phyloP scores from a whole-genome alignment of 2,329 filamentous ascomycete genomes.

The Myriosclerotinia scirpicola region DNA sequence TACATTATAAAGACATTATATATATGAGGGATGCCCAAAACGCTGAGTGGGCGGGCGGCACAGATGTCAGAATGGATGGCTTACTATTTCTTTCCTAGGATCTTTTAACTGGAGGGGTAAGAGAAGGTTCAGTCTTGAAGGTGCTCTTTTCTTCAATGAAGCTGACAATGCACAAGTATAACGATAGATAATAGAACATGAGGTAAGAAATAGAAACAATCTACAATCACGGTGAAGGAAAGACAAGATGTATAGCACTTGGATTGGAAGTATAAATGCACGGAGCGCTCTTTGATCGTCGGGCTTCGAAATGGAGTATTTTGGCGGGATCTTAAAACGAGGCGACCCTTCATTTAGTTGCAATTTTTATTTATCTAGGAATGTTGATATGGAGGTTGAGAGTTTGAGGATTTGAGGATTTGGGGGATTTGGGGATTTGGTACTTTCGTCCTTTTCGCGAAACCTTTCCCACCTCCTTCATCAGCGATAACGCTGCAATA shows the following conservation, averaged over 20 bases:
- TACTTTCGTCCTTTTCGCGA: not conserved
- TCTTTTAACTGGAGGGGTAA: conserved; percentile 12
- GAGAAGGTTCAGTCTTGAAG: not conserved
- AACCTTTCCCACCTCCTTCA: not conserved
- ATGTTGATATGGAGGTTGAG: too few species aligned
- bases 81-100: conserved; percentile 15
- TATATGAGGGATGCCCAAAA: not conserved
- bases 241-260: conserved; percentile 20
- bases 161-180: conserved; percentile 21
- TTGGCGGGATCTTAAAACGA: conserved; percentile 24
- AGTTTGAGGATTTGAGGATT: not conserved
- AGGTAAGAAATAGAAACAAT: conserved; percentile 24
- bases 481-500: not conserved
- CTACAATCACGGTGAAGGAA: conserved; percentile 28
- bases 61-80: conserved; percentile 18
- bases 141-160: conserved; percentile 3
- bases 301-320: conserved; percentile 18
- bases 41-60: not conserved
- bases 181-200: conserved; percentile 18
- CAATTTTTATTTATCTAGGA: conserved; percentile 1
- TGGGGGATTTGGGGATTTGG: not conserved
- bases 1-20: not conserved
- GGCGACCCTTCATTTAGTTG: conserved; percentile 24
- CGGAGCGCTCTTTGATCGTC: conserved; percentile 31
- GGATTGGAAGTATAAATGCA: conserved; percentile 26